Base-by-base conservation (phyloP, 2,329 filamentous ascomycete species). In the Xylariales sp. region DNA sequence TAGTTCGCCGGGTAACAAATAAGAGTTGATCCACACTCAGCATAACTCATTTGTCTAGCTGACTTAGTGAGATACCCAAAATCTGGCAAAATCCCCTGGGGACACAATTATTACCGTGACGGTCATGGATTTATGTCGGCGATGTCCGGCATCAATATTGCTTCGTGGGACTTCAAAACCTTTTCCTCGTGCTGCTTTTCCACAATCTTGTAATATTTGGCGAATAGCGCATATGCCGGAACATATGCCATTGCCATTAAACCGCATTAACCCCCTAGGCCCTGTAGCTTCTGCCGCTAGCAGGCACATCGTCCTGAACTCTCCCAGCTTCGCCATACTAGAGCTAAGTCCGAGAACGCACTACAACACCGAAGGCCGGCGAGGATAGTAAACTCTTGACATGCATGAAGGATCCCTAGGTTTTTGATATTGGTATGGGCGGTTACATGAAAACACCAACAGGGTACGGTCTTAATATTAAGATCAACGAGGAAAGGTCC, bases 321-420 rank as follows among this genome's bases (percentile, higher is more conserved):
- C 64, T 16, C 71, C 69, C 20, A 87, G 82, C 58, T 86, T 82
- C 56, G 76, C 73, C 0, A 86, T 88, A 24, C 78, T 85, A 55
- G 83, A 88, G 57, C 86, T 87, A 84, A 82, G 78, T 42, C 52
- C 87, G 31, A 84, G 84, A 0, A 88, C 88, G 51, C 85, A 88
- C 56, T 88, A 88, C 56, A 88, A 88, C 50, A 74, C 0, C n/a
- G 78, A 76, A 0, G 73, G 76, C 3, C 71, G 78, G 46, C 6
- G 32, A 35, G 8, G 32, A 35, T 14, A 35, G 16, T 14, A 81
- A 85, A 55, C 64, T 85, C 43, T 74, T 73, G 11, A 81, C 73
- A 15, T 87, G 86, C 52, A 66, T 80, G 3, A 78, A 74, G 54
- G 75, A 85, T 50, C 68, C 76, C 0, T 70, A 73, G 36, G 74